phyloP scores from a whole-genome alignment of 192 early-diverging fungal species.

The Oehlia diaphana region DNA sequence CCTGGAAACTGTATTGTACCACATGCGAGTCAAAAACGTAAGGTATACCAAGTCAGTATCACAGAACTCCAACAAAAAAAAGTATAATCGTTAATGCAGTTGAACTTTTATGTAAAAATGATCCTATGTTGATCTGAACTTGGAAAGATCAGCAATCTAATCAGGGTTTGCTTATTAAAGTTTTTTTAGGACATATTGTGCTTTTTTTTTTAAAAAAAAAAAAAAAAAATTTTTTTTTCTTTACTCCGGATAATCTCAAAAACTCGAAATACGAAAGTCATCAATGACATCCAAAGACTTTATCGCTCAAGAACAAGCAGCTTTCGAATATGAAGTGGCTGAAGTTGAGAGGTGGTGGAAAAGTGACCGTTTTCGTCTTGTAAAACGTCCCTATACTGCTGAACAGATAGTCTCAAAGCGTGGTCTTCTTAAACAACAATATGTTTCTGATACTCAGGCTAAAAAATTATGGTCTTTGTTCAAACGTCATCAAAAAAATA shows the following conservation, averaged over 20 bases:
- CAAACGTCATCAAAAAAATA: conserved; percentile 70
- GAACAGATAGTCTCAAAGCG: conserved; percentile 88
- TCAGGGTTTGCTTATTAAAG: too few species aligned
- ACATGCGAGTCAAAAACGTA: too few species aligned
- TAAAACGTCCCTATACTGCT: conserved; percentile 76
- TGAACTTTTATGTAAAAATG: too few species aligned
- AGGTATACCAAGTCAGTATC: too few species aligned
- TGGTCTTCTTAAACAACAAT: conserved; percentile 71
- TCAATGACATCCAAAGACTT: conserved; percentile 42
- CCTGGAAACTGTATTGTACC: too few species aligned
- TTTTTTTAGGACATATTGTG: too few species aligned
- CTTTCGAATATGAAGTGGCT: conserved; percentile 78
- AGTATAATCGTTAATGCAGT: too few species aligned
- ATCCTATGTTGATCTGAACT: too few species aligned
- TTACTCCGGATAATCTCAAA: background rate
- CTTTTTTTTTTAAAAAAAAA: background rate
- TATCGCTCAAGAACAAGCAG: conserved; percentile 64
- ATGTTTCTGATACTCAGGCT: conserved; percentile 83
- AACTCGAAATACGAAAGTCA: conserved; percentile 24
- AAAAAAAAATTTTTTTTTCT: background rate
- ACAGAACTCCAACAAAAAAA: too few species aligned
- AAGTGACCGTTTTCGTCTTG: conserved; percentile 76
- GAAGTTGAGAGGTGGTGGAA: conserved; percentile 90
- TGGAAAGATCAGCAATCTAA: too few species aligned
- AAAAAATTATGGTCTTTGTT: conserved; percentile 92